phyloP scores from a whole-genome alignment of 2,329 filamentous ascomycete genomes.

The Parastagonospora avenae region DNA sequence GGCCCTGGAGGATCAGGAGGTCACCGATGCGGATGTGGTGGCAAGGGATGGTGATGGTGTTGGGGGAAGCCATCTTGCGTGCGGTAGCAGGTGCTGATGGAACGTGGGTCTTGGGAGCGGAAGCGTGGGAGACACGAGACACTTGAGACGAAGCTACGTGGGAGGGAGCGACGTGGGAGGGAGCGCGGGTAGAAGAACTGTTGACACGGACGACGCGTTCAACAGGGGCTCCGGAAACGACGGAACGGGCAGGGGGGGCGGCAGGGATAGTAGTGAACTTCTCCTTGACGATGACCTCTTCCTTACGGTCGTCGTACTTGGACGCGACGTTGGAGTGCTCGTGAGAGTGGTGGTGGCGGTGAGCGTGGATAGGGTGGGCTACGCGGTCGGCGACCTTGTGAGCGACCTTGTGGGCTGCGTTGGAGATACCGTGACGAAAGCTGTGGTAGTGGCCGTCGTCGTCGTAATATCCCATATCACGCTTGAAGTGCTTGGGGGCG shows the following conservation, averaged over 20 bases:
- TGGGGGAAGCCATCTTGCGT: constrained; percentile 63
- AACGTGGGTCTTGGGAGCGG: constrained; percentile 24
- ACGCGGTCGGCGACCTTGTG: too few relatives aligned
- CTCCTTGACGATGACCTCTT: constrained; percentile 58
- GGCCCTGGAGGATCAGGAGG: constrained; percentile 97
- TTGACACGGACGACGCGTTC: constrained; percentile 34
- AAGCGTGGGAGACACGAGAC: too few relatives aligned
- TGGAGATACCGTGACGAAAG: constrained; percentile 72
- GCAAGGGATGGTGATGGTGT: constrained; percentile 97
- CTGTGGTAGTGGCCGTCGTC: constrained; percentile 77
- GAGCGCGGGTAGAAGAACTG: constrained; percentile 66
- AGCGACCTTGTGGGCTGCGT: constrained; percentile 57
- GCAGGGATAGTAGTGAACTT: constrained; percentile 42
- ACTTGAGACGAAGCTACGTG: too few relatives aligned
- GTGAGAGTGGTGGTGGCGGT: constrained; percentile 53
- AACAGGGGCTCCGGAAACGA: constrained; percentile 46
- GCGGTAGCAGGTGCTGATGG: constrained; percentile 19
- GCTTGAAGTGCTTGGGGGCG: constrained; percentile 54
- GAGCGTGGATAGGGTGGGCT: constrained; percentile 66
- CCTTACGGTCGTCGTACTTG: constrained; percentile 43
- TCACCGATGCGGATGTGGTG: constrained; percentile 99
- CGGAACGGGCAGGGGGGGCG: constrained; percentile 36
- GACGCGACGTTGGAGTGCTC: constrained; percentile 43
- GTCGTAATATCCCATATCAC: constrained; percentile 82
- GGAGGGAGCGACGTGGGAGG: constrained; percentile 74